Conservation (phyloP, 441 rosid genomes). For the Manihot esculenta region DNA sequence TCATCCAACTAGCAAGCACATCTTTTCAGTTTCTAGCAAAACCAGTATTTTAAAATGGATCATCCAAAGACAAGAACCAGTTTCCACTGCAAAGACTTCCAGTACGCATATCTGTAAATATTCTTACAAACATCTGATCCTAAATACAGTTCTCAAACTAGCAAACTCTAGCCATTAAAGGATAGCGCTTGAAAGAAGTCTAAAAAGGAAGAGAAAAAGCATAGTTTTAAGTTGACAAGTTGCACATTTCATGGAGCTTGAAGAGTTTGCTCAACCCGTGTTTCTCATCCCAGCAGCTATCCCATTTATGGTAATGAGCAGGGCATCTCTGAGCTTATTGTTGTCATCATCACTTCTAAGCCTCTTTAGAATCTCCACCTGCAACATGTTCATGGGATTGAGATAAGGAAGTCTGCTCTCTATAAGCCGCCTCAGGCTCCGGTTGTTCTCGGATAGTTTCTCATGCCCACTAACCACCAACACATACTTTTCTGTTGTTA, state of each 20-base stretch:
- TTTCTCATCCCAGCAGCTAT: conserved; percentile 98
- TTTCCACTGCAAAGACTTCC: not conserved
- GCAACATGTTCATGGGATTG: conserved; percentile 84
- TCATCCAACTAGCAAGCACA: too few species aligned
- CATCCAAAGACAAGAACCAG: not conserved
- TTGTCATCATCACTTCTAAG: conserved; percentile 78
- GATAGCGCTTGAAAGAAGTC: not conserved
- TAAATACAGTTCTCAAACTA: not conserved
- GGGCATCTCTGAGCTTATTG: conserved; percentile 76
- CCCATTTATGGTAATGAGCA: conserved; percentile 88
- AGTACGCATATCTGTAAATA: not conserved
- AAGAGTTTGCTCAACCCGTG: conserved; percentile 50
- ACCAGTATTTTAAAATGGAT: too few species aligned
- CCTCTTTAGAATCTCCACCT: conserved; percentile 83
- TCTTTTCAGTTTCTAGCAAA: too few species aligned
- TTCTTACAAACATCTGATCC: conserved; percentile 15
- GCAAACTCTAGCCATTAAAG: not conserved
- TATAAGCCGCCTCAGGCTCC: conserved; percentile 76
- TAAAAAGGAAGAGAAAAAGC: not conserved
- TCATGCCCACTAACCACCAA: conserved; percentile 78
- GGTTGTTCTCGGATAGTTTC: conserved; percentile 69
- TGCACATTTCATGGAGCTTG: not conserved
- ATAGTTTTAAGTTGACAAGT: not conserved
- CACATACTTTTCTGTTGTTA: conserved; percentile 66
- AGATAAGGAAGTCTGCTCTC: conserved; percentile 90